Evolutionary conservation across 1,284 basidiomycete genomes (phyloP).

Genomic region (Puccinia horiana): DNA sequence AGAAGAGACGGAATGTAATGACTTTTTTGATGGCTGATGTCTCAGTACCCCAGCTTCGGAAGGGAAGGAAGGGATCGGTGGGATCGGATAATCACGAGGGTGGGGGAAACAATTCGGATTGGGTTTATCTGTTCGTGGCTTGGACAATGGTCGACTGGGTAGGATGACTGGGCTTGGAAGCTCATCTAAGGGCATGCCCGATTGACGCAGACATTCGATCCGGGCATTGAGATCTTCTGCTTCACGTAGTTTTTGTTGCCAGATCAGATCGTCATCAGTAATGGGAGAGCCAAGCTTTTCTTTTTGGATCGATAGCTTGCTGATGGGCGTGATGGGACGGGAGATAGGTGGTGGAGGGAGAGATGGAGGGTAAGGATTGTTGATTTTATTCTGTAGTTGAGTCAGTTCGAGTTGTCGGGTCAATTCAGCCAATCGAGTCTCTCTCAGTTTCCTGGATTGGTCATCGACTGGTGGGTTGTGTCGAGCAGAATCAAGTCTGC

Average conservation of each 20-base stretch:
- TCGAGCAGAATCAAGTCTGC: not conserved
- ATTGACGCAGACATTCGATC: slow-evolving; percentile 31
- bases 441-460: slow-evolving; percentile 33
- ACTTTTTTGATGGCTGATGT: slow-evolving; percentile 13
- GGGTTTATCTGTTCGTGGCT: not conserved
- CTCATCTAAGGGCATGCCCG: slow-evolving; percentile 26
- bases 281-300: not conserved
- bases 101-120: not conserved
- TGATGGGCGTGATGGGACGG: slow-evolving; percentile 18
- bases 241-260: slow-evolving; percentile 29
- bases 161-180: slow-evolving; percentile 42
- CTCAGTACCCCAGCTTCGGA: not conserved
- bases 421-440: slow-evolving; percentile 34
- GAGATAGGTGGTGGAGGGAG: not conserved
- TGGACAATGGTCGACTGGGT: slow-evolving; percentile 21
- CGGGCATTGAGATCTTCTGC: slow-evolving; percentile 36
- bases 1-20: slow-evolving; percentile 2
- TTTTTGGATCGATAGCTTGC: not conserved
- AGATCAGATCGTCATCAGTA: not conserved
- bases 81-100: not conserved
- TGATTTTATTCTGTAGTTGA: not conserved
- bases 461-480: not conserved
- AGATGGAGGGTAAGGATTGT: not conserved
- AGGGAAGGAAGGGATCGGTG: not conserved
- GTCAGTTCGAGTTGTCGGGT: slow-evolving; percentile 27